Base-by-base conservation (phyloP, 106 monocot species). In the Allium cepa region DNA sequence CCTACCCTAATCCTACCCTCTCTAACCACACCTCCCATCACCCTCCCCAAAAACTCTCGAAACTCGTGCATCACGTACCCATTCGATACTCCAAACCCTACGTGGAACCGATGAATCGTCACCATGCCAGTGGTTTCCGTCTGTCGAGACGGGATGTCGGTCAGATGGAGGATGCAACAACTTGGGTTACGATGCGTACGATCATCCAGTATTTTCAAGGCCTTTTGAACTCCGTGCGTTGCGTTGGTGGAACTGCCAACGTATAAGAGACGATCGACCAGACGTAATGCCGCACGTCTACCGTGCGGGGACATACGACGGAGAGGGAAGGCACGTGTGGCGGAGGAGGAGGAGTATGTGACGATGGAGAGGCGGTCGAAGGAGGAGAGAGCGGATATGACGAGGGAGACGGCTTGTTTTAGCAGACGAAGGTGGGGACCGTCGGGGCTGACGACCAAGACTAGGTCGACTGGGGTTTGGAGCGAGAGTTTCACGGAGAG, bases 11-110 rank as follows among this genome's bases (percentile, higher is more conserved):
- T 26, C 36, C 75, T 79, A 36, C 75, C 70, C 9, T 86, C 96
- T 12, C 78, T 70, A 11, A 92, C 71, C 48, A 75, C 74, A 4
- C 92, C 96, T 5, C 88, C 96, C 28, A 96, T 68, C 69, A 96
- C 69, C 48, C 78, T 71, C 12, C 66, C 69, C 28, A 96, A 63
- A 67, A 88, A 89, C 61, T 96, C 96, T 70, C 92, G 86, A 28
- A 95, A 95, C 69, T 91, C 91, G 11, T 91, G 91, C 94, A 96
- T 96, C 46, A 96, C 79, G 26, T 85, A 81, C 60, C 87, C 94
- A 13, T 74, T 83, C 2, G 83, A 82, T 17, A 60, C 70, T 8
- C 91, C 88, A 8, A 81, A 88, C 7, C 88, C 91, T 14, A 96
- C 71, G 18, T 86, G 81, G 58, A 92, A 92, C 56, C 73, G 67